phyloP scores from a whole-genome alignment of 2,329 filamentous ascomycete genomes.

The Bipolaris gigantea region DNA sequence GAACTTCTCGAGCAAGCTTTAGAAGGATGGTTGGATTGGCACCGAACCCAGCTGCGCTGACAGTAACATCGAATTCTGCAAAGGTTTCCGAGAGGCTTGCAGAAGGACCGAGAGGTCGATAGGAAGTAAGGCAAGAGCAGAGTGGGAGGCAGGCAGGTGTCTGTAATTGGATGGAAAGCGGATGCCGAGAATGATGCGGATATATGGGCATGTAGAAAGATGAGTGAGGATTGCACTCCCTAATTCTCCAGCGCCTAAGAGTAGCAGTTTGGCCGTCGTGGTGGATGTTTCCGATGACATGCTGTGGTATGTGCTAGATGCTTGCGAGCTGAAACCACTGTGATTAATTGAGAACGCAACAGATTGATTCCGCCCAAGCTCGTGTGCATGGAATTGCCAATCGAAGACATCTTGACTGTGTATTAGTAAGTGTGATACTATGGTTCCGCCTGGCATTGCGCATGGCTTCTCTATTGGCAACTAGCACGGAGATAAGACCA shows the following conservation, averaged over 20 bases:
- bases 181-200: slow-evolving; percentile 57
- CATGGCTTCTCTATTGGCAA: neutral
- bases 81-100: slow-evolving; percentile 41
- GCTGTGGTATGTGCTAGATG: neutral
- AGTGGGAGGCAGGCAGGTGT: slow-evolving; percentile 26
- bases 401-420: neutral
- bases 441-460: neutral
- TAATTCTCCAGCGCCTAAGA: slow-evolving; percentile 69
- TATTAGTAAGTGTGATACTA: neutral
- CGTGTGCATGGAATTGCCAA: no score
- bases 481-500: slow-evolving; percentile 5
- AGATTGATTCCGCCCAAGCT: neutral
- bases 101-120: slow-evolving; percentile 51
- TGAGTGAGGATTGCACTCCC: slow-evolving; percentile 59
- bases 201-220: slow-evolving; percentile 53
- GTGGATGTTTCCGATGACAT: neutral
- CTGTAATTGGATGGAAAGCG: slow-evolving; percentile 52
- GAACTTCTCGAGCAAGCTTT: slow-evolving; percentile 60
- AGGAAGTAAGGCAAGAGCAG: slow-evolving; percentile 37
- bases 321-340: neutral
- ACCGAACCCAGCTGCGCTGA: slow-evolving; percentile 65
- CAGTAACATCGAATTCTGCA: slow-evolving; percentile 55
- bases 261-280: slow-evolving; percentile 50
- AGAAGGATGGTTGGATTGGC: slow-evolving; percentile 58
- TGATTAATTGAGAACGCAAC: neutral